Percentiles rank a stretch among this genome's conserved stretches.
These are phyloP conservation scores for Suhomyces emberorum DNA, from an alignment of 805 yeast genomes.

Conservation along the genomic window DNA sequence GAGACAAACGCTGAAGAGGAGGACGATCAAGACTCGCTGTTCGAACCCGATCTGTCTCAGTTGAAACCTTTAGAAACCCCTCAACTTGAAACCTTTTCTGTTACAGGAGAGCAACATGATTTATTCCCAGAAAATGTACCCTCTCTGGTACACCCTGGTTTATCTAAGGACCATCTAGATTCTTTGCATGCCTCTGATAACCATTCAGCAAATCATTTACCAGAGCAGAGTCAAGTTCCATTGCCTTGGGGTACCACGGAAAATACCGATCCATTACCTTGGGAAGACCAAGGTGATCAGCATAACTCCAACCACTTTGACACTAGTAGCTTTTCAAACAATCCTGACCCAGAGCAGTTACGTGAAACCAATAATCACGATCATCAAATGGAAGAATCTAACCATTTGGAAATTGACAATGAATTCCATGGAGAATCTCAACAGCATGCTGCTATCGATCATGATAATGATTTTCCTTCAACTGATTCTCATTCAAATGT, in stretches of 20 bases:
- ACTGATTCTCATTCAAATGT: neutral
- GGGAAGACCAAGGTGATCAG: conserved; percentile 7
- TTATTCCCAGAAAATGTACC: no score
- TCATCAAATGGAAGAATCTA: neutral
- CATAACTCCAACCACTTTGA: neutral
- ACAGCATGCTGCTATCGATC: neutral
- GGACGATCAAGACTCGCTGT: neutral
- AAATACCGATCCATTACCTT: conserved; percentile 4
- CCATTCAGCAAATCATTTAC: no score
- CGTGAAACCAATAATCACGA: neutral
- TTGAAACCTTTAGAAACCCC: conserved; percentile 6
- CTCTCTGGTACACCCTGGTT: no score
- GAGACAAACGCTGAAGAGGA: conserved; percentile 5
- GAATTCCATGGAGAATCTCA: neutral
- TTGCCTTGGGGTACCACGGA: conserved; percentile 5
- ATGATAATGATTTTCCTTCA: neutral
- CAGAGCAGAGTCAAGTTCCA: conserved; percentile 2
- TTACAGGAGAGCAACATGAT: no score
- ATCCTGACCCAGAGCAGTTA: neutral
- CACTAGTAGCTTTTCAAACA: no score
- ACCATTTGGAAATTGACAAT: neutral
- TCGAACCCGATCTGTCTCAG: conserved; percentile 10
- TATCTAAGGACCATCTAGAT: no score
- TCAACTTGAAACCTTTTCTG: no score
- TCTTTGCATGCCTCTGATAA: no score